Evolutionary conservation across 495 filamentous ascomycete genomes (phyloP).

Genomic region (Trichoderma asperelloides): DNA sequence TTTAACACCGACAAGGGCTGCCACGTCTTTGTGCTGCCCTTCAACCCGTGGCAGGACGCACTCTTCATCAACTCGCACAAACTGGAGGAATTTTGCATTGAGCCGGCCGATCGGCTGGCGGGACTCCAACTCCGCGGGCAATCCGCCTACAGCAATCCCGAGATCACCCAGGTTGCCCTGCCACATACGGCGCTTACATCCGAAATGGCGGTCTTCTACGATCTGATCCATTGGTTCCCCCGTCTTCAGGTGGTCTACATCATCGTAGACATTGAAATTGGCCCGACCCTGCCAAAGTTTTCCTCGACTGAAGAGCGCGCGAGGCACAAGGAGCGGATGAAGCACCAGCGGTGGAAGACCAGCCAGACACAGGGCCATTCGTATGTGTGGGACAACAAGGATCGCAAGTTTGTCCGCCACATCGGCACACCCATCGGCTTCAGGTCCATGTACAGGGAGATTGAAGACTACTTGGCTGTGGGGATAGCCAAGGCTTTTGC

Average conservation of each 20-base stretch:
- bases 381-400: not conserved
- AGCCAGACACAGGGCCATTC: not conserved
- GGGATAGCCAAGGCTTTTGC: no score
- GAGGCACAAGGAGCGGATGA: not conserved
- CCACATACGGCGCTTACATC: not conserved
- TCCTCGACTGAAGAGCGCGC: not conserved
- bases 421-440: no score
- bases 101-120: not conserved
- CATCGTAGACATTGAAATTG: not conserved
- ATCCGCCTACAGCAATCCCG: not conserved
- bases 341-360: not conserved
- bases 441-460: no score
- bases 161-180: not conserved
- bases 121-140: not conserved
- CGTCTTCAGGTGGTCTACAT: not conserved
- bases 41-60: not conserved
- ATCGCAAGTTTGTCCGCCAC: not conserved
- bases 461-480: no score
- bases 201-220: not conserved
- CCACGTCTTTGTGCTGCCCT: not conserved
- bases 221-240: not conserved
- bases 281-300: not conserved
- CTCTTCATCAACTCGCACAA: not conserved
- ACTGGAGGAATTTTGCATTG: not conserved
- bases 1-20: not conserved